Evolutionary conservation across 257 asterid species (phyloP), one percentile per base, ranked within the genome.

Genomic region (Solanum appendiculatum): DNA sequence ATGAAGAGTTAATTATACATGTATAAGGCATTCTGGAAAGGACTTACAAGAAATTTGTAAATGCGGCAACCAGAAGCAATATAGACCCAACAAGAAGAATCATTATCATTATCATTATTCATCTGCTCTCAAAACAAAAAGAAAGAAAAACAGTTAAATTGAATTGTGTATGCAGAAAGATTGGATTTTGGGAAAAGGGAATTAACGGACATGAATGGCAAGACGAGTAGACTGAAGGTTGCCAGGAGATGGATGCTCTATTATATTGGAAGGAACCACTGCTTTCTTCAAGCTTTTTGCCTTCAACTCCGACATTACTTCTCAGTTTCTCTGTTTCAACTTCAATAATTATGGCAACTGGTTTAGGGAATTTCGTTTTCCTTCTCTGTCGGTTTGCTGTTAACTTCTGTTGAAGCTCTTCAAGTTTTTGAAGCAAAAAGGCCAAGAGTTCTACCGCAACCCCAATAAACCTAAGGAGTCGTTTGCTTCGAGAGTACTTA

Each of bases 191-290:
- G 7, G 21, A 14, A 27, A 42, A 42, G 51, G 12, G 16, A 46
- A 9, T 42, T n/a, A 34, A 66, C 37, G 73, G 78, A 94, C 98
- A 82, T 92, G 96, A 91, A 97, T 89, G 34, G 98, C 98, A 31
- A 95, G 97, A 68, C 98, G 98, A 86, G 98, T 94, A 63, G 98
- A 92, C 86, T 94, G 98, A 84, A 95, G 91, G 86, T 89, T 94
- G 72, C 92, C 97, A 3, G 98, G 95, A 84, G 98, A 97, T 60
- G 99, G 98, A 82, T 94, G 89, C 14, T 92, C 85, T 54, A 97
- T 83, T 31, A 97, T 96, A 85, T 94, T 89, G 40, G 90, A 58
- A 36, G 99, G 98, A 39, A 97, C 91, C 33, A 44, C 90, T 27
- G 98, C 97, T 87, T 97, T 97, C 90, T 85, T 93, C 86, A 97